These are phyloP conservation scores for Cyclotella kingstonii DNA, from an alignment of 108 stramenopile genomes.

Conservation along the genomic window DNA sequence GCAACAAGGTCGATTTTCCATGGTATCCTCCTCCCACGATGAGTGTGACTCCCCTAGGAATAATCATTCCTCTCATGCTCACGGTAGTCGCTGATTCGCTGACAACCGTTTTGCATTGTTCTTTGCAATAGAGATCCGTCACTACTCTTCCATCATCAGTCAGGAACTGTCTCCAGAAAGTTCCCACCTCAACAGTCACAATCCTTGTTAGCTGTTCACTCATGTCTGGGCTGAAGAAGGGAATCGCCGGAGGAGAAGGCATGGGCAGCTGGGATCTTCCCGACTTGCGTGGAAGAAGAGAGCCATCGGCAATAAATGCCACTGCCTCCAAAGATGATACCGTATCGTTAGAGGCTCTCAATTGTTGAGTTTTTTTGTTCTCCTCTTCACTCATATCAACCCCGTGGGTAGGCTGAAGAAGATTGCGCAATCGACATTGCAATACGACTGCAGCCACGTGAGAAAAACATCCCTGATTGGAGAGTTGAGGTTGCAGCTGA, in stretches of 20 bases:
- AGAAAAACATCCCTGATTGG: conserved; percentile 28
- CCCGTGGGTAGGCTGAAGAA: conserved; percentile 22
- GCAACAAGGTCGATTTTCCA: conserved; percentile 92
- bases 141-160: conserved; percentile 9
- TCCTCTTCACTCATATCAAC: neutral
- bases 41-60: conserved; percentile 85
- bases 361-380: neutral
- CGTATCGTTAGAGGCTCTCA: neutral
- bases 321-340: conserved; percentile 46
- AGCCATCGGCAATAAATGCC: conserved; percentile 78
- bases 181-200: conserved; percentile 51
- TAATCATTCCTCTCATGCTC: conserved; percentile 71
- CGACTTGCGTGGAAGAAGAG: conserved; percentile 78
- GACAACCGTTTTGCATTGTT: neutral
- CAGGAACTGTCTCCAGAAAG: conserved; percentile 37
- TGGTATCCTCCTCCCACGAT: conserved; percentile 97
- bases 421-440: conserved; percentile 53
- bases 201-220: conserved; percentile 43
- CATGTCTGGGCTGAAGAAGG: conserved; percentile 59
- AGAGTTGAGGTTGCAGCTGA: conserved; percentile 2
- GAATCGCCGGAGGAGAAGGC: conserved; percentile 71
- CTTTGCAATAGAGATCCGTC: neutral
- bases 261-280: conserved; percentile 75
- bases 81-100: conserved; percentile 13
- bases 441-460: conserved; percentile 65